Evolutionary conservation across 495 filamentous ascomycete species (phyloP), one percentile per base, ranked within the genome.

Genomic region (Geopyxis carbonaria): DNA sequence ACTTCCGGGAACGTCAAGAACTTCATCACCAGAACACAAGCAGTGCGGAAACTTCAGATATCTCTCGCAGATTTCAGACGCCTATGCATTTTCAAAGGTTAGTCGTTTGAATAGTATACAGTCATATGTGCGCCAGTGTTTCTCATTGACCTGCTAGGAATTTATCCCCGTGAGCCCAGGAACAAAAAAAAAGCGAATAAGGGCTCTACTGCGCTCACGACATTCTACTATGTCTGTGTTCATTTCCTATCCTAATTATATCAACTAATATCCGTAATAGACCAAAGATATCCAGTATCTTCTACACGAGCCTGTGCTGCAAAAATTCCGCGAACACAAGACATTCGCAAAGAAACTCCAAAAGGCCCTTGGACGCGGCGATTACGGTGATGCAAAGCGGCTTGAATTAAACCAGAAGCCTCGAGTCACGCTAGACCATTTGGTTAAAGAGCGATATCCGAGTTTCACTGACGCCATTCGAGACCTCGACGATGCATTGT

Each of bases 261-360:
- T 64, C 73, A 79, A 43, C 93, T 93, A 68, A 91, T 89, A 21
- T 10, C 11, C 23, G 10, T 15, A 10, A 29, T 16, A 56, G 53
- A 81, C 86, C 51, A 92, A 89, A 66, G 89, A 97, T 57, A 93
- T 97, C 53, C 85, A 93, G 61, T 97, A 93, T 49, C 75, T 97
- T 19, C 76, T 94, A 35, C 89, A 97, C 59, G 89, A 97, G 59
- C 89, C 91, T 10, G 68, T 97, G n/a, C 69, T 97, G 9, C 66
- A 73, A 48, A 94, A 93, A 58, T 95, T 95, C 66, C 78, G 89
- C 50, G 89, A 97, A 29, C 89, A 95, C 61, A 95, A 95, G 64
- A 65, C 78, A 0, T 70, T 95, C 40, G 81, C 85, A 40, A 97
- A 94, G 69, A 97, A 95, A 70, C 93, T 97, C 49, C 77, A 76